Evolutionary conservation across 1,284 basidiomycete species (phyloP).

Genomic region (Golubevia sp.): DNA sequence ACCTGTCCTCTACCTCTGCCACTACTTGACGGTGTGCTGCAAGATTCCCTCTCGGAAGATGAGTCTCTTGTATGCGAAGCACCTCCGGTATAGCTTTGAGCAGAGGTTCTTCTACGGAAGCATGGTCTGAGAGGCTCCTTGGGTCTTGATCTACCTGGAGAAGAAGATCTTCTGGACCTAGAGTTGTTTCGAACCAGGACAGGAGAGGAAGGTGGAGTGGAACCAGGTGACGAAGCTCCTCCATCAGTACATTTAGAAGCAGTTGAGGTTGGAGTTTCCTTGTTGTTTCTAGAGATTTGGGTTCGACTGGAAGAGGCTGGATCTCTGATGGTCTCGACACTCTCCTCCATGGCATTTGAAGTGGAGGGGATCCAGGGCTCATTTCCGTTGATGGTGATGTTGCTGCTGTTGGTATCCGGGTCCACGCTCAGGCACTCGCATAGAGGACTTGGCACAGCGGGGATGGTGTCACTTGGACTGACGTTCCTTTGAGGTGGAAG

Average conservation of each 20-base stretch:
- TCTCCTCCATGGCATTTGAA: slow-evolving; percentile 20
- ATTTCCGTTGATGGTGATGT: no score
- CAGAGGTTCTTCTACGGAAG: slow-evolving; percentile 34
- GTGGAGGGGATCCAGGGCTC: no score
- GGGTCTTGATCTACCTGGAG: slow-evolving; percentile 16
- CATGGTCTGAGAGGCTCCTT: slow-evolving; percentile 42
- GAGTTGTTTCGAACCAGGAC: slow-evolving; percentile 7
- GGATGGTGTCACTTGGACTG: slow-evolving; percentile 45
- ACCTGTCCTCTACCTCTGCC: slow-evolving; percentile 21
- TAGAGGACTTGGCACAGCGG: slow-evolving; percentile 46
- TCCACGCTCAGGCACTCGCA: slow-evolving; percentile 29
- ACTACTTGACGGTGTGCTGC: not conserved
- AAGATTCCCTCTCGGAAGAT: slow-evolving; percentile 34
- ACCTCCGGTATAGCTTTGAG: slow-evolving; percentile 13
- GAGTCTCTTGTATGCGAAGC: slow-evolving; percentile 22
- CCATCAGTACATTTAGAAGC: not conserved
- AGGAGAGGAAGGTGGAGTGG: slow-evolving; percentile 4
- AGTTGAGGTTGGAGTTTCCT: no score
- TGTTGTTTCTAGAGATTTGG: no score
- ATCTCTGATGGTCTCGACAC: slow-evolving; percentile 27
- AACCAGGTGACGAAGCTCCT: no score
- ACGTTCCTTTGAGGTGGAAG: slow-evolving; percentile 28
- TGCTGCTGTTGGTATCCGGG: not conserved
- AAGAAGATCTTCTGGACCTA: slow-evolving; percentile 26
- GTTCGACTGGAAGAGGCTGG: not conserved